Conservation (phyloP, 176 grass and related monocot genomes). For the Oryza longistaminata region DNA sequence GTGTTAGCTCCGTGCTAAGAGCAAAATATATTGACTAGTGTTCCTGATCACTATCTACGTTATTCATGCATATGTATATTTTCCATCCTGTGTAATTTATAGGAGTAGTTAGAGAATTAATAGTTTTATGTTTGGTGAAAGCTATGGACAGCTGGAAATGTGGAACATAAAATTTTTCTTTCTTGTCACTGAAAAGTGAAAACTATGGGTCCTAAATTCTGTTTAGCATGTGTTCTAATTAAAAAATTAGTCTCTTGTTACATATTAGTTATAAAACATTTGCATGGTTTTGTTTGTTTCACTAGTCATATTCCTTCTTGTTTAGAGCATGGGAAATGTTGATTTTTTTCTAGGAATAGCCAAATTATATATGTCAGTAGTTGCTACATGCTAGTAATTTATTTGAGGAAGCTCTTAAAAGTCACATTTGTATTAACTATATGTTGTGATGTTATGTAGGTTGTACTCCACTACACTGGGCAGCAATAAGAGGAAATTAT, state of each 20-base stretch:
- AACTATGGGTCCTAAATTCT: neutral
- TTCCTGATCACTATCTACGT: neutral
- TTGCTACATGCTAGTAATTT: constrained; percentile 24
- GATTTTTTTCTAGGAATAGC: neutral
- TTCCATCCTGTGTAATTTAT: neutral
- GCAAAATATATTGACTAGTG: neutral
- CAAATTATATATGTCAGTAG: constrained; percentile 15
- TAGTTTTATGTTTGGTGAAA: neutral
- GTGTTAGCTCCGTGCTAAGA: neutral
- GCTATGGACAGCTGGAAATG: neutral
- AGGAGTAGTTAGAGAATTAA: neutral
- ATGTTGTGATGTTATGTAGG: constrained; percentile 58
- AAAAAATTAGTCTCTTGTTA: neutral
- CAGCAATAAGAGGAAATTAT: constrained; percentile 78
- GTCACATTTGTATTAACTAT: constrained; percentile 5
- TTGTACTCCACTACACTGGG: constrained; percentile 95
- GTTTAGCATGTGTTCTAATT: neutral
- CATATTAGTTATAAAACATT: neutral
- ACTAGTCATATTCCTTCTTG: neutral
- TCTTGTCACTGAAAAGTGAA: neutral
- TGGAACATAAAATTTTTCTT: neutral
- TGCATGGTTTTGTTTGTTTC: neutral
- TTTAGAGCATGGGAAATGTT: neutral
- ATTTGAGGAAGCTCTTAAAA: constrained; percentile 16
- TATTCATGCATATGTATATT: neutral